phyloP scores from a whole-genome alignment of 2,329 filamentous ascomycete species.

The Neobulgaria alba region DNA sequence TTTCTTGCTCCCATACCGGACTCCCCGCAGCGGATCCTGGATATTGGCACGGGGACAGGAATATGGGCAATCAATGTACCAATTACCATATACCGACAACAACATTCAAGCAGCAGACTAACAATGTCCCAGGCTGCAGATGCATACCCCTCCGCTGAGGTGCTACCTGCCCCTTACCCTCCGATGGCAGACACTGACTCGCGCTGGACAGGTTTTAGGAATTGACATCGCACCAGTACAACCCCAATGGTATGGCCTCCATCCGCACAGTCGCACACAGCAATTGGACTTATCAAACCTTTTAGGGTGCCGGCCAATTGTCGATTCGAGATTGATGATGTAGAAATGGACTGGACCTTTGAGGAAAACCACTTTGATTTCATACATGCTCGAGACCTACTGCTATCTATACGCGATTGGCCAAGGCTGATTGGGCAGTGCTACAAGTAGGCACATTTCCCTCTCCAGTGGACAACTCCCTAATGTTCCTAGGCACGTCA shows the following conservation, averaged over 20 bases:
- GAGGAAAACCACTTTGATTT: conserved; percentile 31
- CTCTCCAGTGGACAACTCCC: no score
- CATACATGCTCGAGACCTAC: conserved; percentile 10
- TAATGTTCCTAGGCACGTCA: no score
- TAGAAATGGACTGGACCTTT: conserved; percentile 41
- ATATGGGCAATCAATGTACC: background rate
- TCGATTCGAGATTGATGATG: conserved; percentile 38
- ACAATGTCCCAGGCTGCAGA: conserved; percentile 16
- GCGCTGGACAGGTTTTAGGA: no score
- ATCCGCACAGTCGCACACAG: background rate
- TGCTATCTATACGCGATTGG: no score
- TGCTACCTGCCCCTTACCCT: conserved; percentile 6
- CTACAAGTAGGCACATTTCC: no score
- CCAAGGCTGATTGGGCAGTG: no score
- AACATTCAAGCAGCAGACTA: conserved; percentile 18
- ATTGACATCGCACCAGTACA: conserved; percentile 26
- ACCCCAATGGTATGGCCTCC: conserved; percentile 12
- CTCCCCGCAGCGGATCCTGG: conserved; percentile 31
- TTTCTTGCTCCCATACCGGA: conserved; percentile 33
- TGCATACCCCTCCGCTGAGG: conserved; percentile 7
- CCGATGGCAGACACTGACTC: conserved; percentile 16
- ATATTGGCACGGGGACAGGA: conserved; percentile 34
- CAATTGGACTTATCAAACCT: no score
- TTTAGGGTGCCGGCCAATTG: conserved; percentile 20
- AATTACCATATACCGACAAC: background rate